Evolutionary conservation across 2,329 filamentous ascomycete species (phyloP), one percentile per base, ranked within the genome.

Genomic region (Huntiella savannae): DNA sequence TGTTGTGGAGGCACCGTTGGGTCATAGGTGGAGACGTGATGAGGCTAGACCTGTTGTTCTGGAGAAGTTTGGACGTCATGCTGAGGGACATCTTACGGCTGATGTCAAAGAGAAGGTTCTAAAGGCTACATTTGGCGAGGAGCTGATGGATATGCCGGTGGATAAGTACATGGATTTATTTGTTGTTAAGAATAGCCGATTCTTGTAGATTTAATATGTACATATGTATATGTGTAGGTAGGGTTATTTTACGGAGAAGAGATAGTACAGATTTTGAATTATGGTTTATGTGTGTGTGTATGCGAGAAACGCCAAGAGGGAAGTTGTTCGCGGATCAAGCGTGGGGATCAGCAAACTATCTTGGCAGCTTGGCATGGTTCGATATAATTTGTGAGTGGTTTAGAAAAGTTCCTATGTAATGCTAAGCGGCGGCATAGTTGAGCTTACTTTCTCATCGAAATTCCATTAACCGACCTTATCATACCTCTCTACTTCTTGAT

Each of bases 11-110:
- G 88, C 91, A 49, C 91, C 91, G 48, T 76, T 98, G 36, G 91
- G 91, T 56, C 91, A 98, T 70, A 80, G 81, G 54, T 71, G 91
- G 59, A 73, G 91, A 54, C 77, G 88, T 57, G 87, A 95, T 57
- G 91, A 98, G 73, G 91, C 91, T 56, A 96, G 96, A 75, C 91
- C 91, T 49, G 83, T 93, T 65, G 95, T 98, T 55, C 67, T 96
- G 56, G 78, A 77, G 63, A 98, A 98, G 73, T 98, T 85, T 70
- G 81, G 87, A 78, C 79, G 83, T 61, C 91, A 98, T 65, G 68
- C 96, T 44, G 74, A 73, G 56, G 82, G 82, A 46, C 88, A 95
- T 68, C 92, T 82, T 63, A 68, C 75, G 51, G 71, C 82, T 60
- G 69, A 71, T 42, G 77, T 79, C 59, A 84, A 95, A 44, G 51